Evolutionary conservation across 2,329 filamentous ascomycete genomes (phyloP), one percentile per base, ranked within the genome.

Genomic region (Cyphellophora attinorum): DNA sequence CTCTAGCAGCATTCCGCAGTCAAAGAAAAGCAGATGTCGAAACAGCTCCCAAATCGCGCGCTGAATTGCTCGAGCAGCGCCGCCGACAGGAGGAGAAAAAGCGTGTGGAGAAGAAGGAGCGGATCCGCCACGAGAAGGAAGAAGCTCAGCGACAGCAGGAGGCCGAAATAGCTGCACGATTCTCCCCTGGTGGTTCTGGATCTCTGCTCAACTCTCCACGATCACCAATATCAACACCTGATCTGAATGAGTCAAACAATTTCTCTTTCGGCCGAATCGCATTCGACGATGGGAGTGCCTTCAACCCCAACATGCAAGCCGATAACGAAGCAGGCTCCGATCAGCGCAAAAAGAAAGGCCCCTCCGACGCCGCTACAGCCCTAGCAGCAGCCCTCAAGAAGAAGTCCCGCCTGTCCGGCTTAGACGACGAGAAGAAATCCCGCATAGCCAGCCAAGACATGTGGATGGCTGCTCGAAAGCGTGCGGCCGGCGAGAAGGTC

Each of bases 181-280:
- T 66, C 49, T 67, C 65, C 16, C 66, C 77, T 19, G 67, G 73
- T 34, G 72, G 73, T 18, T 73, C 70, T 5, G 72, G 72, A 33
- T 76, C 71, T 11, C 69, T 74, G 2, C 62, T 74, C 35, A 67
- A 53, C 50, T 70, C 67, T 4, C 68, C 70, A 5, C 62, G 64
- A 30, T 70, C 68, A 25, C 67, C 69, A n/a, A 54, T 56, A 17
- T 53, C 62, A 16, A 33, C 32, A 10, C 34, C 40, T 32, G 38
- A 39, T 13, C 21, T 16, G 13, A 25, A 32, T 3, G 34, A 27
- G 23, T 25, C 60, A 57, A 51, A 53, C 43, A 83, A 80, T 62
- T 93, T 94, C 55, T 77, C 85, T 5, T 98, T 96, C 57, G 86
- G 88, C 19, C 80, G 85, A 21, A 78, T 98, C n/a, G 78, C 85